These are phyloP conservation scores for Plasmodium sp. DNA, from an alignment of 169 alveolate species.

Conservation along the genomic window DNA sequence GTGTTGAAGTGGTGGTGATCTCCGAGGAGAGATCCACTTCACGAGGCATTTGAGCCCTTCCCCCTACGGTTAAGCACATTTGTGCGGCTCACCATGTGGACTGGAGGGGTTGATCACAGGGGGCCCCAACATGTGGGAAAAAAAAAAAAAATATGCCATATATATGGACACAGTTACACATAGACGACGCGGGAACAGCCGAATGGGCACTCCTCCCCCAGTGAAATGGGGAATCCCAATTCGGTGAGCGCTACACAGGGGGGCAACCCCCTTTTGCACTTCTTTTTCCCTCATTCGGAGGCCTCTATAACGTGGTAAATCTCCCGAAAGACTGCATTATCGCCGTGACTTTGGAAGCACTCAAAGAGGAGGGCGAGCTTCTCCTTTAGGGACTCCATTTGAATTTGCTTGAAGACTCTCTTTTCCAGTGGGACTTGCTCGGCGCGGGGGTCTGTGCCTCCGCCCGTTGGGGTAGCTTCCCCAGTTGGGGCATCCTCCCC, in stretches of 20 bases:
- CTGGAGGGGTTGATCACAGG: neutral
- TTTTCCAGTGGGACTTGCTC: constrained; percentile 55
- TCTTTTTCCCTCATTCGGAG: neutral
- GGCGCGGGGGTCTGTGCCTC: neutral
- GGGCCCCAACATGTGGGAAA: neutral
- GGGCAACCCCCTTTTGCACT: neutral
- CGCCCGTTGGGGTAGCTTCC: neutral
- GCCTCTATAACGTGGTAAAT: constrained; percentile 24
- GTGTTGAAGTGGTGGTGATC: neutral
- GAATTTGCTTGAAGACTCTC: constrained; percentile 53
- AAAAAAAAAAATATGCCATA: too few species aligned
- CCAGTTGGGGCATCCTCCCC: neutral
- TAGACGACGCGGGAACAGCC: neutral
- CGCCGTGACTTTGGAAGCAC: constrained; percentile 21
- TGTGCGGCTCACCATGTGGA: neutral
- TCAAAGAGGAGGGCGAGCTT: constrained; percentile 45
- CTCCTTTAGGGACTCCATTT: constrained; percentile 70
- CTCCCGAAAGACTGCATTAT: constrained; percentile 30
- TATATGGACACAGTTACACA: neutral
- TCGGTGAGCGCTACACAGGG: neutral
- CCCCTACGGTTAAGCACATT: neutral
- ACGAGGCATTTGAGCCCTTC: neutral
- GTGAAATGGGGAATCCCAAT: neutral
- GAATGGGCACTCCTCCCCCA: neutral
- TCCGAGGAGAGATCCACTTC: neutral